Evolutionary conservation across 164 flowering plant genomes (phyloP).

Genomic region (Sextonia rubra): DNA sequence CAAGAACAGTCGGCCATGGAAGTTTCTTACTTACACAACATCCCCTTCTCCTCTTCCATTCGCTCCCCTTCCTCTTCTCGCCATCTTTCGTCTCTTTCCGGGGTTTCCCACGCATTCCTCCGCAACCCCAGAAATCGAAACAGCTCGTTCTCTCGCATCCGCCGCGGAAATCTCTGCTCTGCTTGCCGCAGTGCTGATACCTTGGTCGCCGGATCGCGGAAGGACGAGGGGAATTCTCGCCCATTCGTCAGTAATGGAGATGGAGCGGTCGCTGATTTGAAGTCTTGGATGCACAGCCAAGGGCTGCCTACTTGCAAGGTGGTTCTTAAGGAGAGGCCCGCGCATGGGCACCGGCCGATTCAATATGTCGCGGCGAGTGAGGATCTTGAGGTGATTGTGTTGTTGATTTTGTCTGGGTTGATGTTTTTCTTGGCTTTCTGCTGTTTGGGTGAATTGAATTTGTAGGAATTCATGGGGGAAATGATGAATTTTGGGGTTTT

Average conservation of each 20-base stretch:
- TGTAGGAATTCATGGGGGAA: no score
- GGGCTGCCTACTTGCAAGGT: conserved; percentile 91
- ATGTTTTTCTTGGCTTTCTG: neutral
- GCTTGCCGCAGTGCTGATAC: conserved; percentile 56
- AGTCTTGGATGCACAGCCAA: conserved; percentile 87
- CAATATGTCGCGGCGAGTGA: conserved; percentile 92
- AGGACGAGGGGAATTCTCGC: conserved; percentile 30
- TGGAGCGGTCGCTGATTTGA: conserved; percentile 55
- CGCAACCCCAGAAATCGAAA: neutral
- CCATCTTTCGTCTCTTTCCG: conserved; percentile 9
- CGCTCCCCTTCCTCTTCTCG: conserved; percentile 16
- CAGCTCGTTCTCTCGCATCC: conserved; percentile 14
- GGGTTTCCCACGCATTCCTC: conserved; percentile 19
- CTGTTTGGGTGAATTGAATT: no score
- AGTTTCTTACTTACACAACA: conserved; percentile 14
- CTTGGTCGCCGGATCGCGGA: conserved; percentile 38
- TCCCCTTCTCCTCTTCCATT: conserved; percentile 23
- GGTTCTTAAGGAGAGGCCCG: conserved; percentile 62
- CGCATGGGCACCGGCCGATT: conserved; percentile 54
- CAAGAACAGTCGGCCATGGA: conserved; percentile 20
- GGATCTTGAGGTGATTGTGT: conserved; percentile 64
- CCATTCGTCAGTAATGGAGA: conserved; percentile 28
- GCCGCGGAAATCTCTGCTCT: conserved; percentile 27
- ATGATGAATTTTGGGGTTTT: conserved; percentile 5
- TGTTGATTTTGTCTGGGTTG: neutral